phyloP scores from a whole-genome alignment of 495 filamentous ascomycete species.

The Viridothelium virens region DNA sequence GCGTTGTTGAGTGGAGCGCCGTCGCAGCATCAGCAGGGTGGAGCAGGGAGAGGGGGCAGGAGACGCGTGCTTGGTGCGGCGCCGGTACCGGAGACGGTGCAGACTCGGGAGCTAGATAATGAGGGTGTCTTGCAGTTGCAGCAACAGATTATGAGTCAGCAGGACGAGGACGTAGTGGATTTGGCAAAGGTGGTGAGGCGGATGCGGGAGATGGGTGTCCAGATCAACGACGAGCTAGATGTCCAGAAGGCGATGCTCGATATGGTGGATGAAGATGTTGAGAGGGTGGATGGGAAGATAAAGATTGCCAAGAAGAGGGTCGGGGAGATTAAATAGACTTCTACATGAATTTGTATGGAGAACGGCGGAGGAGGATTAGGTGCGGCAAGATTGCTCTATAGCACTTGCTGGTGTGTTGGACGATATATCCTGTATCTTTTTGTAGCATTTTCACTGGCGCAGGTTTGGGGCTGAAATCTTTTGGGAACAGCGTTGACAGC shows the following conservation, averaged over 20 bases:
- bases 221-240: conserved; percentile 78
- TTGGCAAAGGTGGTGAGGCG: conserved; percentile 66
- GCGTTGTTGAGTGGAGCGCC: conserved; percentile 42
- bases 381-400: no score
- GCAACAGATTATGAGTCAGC: conserved; percentile 70
- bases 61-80: conserved; percentile 71
- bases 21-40: conserved; percentile 20
- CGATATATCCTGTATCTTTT: no score
- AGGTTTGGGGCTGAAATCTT: no score
- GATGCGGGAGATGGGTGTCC: conserved; percentile 78
- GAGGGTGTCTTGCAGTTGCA: conserved; percentile 80
- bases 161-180: conserved; percentile 73
- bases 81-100: conserved; percentile 67
- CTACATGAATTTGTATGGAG: no score
- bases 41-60: conserved; percentile 25
- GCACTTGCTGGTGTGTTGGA: no score
- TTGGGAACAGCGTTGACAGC: no score
- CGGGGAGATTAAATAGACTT: conserved; percentile 57
- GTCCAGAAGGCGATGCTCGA: conserved; percentile 76
- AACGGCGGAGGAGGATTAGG: no score
- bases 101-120: conserved; percentile 85
- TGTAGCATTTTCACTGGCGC: no score
- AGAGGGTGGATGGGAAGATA: conserved; percentile 67
- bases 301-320: conserved; percentile 72
- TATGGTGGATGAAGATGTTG: conserved; percentile 66